A percentile compares a stretch with the other conserved stretches of the same genome.
Evolutionary conservation across 306 rosid genomes (phyloP).

Genomic region (Casuarina cunninghamiana): DNA sequence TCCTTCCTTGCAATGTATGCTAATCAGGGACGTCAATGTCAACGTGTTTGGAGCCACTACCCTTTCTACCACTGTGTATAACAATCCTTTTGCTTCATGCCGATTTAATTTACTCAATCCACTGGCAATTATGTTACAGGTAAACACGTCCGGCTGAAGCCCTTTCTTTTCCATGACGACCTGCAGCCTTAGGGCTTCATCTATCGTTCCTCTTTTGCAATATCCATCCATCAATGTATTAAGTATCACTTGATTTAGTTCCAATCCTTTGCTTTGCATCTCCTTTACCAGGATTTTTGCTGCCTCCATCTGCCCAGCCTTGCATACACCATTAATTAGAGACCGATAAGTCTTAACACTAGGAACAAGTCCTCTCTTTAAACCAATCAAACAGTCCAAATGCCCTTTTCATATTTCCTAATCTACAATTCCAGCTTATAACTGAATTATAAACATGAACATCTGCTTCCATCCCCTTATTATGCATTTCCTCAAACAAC

Average conservation of each 20-base stretch:
- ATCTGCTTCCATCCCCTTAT: constrained; percentile 57
- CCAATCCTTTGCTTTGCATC: constrained; percentile 64
- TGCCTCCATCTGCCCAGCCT: constrained; percentile 67
- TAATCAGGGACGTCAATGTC: constrained; percentile 58
- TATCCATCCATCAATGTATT: constrained; percentile 75
- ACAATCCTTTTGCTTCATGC: constrained; percentile 56
- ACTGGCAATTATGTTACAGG: no score
- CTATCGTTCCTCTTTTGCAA: constrained; percentile 64
- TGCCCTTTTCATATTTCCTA: constrained; percentile 62
- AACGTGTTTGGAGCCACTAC: constrained; percentile 60
- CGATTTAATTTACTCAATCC: no score
- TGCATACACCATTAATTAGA: constrained; percentile 63
- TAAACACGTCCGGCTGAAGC: no score
- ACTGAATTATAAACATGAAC: constrained; percentile 58
- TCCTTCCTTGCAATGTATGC: constrained; percentile 84
- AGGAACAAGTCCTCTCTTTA: constrained; percentile 52
- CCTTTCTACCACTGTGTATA: constrained; percentile 58
- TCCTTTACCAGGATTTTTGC: constrained; percentile 66
- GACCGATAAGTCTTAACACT: constrained; percentile 60
- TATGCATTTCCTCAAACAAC: constrained; percentile 57
- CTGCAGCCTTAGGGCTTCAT: constrained; percentile 59
- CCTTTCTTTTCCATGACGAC: constrained; percentile 64
- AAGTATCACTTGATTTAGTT: constrained; percentile 49
- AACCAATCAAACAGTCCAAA: constrained; percentile 68
- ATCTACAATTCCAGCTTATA: constrained; percentile 64